A percentile compares a stretch with the other conserved stretches of the same genome.
Conservation (phyloP, 192 early-diverging fungal genomes). For the Backusella tarrabulga region DNA sequence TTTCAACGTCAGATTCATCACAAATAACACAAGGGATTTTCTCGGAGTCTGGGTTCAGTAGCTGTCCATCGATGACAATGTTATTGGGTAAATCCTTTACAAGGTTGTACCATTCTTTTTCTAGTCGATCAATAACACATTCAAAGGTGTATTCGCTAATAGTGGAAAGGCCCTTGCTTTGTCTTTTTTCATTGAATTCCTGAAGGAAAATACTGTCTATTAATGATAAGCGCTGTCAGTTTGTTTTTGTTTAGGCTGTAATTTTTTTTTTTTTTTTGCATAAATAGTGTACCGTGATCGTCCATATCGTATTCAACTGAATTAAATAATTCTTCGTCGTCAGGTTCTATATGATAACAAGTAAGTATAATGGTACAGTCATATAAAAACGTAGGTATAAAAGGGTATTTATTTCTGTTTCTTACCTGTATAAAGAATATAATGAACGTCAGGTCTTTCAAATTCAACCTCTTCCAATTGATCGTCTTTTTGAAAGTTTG, state of each 20-base stretch:
- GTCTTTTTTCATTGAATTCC: conserved; percentile 63
- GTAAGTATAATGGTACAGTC: background rate
- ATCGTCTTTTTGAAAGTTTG: background rate
- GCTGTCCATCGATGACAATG: conserved; percentile 45
- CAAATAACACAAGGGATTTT: conserved; percentile 82
- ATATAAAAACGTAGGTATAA: too few species aligned
- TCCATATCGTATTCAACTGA: conserved; percentile 97
- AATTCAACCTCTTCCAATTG: background rate
- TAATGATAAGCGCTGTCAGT: background rate
- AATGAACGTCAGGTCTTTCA: conserved; percentile 63
- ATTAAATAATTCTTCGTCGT: conserved; percentile 54
- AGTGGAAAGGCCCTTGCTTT: conserved; percentile 46
- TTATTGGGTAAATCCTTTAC: conserved; percentile 60
- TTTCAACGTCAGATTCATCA: conserved; percentile 97
- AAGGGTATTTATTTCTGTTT: background rate
- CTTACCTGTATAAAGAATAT: conserved; percentile 64
- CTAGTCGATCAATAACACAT: conserved; percentile 80
- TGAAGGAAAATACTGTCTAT: conserved; percentile 75
- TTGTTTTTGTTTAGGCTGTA: background rate
- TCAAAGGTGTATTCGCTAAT: conserved; percentile 72
- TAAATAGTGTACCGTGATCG: conserved; percentile 67
- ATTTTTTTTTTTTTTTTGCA: background rate
- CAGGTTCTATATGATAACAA: conserved; percentile 40
- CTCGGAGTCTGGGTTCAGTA: conserved; percentile 69
- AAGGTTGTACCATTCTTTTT: conserved; percentile 97